These are phyloP conservation scores for Lecanicillium sp. DNA, from an alignment of 2,329 filamentous ascomycete species.

Conservation along the genomic window DNA sequence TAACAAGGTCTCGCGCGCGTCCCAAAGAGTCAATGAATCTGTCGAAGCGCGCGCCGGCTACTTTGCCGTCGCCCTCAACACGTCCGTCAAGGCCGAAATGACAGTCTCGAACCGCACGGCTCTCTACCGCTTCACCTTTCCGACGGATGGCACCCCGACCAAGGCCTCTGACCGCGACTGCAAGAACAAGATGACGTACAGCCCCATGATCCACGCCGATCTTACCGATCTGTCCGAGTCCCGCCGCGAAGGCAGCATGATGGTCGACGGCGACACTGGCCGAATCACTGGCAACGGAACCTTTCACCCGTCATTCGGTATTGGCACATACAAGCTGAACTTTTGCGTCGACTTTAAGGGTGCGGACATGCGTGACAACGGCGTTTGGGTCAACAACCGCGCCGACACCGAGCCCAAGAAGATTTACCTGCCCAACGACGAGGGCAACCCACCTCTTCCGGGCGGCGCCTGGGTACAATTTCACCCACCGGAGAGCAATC, in stretches of 20 bases:
- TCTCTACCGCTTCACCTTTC: conserved; percentile 54
- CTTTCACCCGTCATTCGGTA: conserved; percentile 54
- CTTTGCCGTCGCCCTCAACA: conserved; percentile 49
- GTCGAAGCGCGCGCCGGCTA: conserved; percentile 54
- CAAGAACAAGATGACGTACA: conserved; percentile 9
- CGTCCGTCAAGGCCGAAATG: conserved; percentile 54
- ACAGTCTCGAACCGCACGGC: conserved; percentile 52
- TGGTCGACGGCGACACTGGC: conserved; percentile 33
- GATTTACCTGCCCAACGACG: conserved; percentile 22
- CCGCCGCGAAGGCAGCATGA: conserved; percentile 14
- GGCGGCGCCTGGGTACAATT: conserved; percentile 60
- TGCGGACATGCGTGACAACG: conserved; percentile 43
- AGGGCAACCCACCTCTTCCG: conserved; percentile 14
- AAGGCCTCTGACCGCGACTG: conserved; percentile 7
- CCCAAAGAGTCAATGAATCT: conserved; percentile 39
- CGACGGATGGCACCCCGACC: conserved; percentile 19
- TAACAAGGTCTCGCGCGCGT: conserved; percentile 36
- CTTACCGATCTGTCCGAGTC: conserved; percentile 44
- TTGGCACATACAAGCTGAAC: conserved; percentile 47
- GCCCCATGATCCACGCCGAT: conserved; percentile 52
- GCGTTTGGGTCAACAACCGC: conserved; percentile 49
- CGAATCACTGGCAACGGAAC: conserved; percentile 52
- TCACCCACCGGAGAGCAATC: conserved; percentile 26
- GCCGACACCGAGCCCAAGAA: conserved; percentile 36
- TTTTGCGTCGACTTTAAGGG: conserved; percentile 55